Conservation (phyloP, 1,284 basidiomycete genomes). For the Cryptococcus deneoformans region DNA sequence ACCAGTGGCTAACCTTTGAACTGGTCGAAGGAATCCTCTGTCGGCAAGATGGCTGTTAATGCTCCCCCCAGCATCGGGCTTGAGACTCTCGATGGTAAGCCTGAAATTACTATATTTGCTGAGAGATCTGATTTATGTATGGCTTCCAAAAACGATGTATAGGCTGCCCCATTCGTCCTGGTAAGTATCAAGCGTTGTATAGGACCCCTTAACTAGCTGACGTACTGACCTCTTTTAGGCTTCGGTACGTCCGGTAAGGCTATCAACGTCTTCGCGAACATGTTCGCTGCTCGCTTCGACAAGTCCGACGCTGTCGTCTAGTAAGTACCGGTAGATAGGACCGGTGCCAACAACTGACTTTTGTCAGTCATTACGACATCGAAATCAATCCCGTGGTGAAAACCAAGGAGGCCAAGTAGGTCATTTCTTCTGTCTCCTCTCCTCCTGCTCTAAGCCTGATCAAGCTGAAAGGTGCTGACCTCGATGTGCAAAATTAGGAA, state of each 20-base stretch:
- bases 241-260: conserved; percentile 35
- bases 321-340: conserved; percentile 9
- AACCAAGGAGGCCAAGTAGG: conserved; percentile 36
- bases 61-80: too few relatives aligned
- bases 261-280: conserved; percentile 43
- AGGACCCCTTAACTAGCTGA: not conserved
- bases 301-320: conserved; percentile 25
- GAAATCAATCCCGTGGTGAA: conserved; percentile 45
- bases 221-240: conserved; percentile 11
- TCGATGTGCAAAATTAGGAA: conserved; percentile 20
- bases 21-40: too few relatives aligned
- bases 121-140: too few relatives aligned
- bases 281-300: conserved; percentile 40
- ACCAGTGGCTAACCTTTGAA: too few relatives aligned
- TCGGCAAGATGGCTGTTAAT: too few relatives aligned
- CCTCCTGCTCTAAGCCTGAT: not conserved
- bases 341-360: not conserved
- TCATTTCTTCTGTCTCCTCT: not conserved
- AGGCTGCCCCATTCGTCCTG: conserved; percentile 18
- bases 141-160: not conserved
- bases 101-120: too few relatives aligned
- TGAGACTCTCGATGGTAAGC: too few relatives aligned
- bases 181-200: conserved; percentile 1
- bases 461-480: not conserved
- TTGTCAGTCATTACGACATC: conserved; percentile 42